Base-by-base conservation (phyloP, 73 alveolate species). In the Paramecium sexaurelia region DNA sequence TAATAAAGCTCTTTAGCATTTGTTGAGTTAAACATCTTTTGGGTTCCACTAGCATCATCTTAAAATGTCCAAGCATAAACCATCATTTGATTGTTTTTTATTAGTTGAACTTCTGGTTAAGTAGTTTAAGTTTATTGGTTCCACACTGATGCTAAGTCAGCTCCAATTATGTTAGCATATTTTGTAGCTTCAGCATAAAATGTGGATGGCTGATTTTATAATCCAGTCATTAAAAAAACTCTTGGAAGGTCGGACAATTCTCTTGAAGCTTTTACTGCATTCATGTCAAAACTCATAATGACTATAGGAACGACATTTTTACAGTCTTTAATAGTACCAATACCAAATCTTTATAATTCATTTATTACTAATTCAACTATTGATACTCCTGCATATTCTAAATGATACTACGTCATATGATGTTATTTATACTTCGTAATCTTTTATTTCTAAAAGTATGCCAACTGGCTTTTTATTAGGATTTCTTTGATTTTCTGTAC, bases 41-140 rank as follows among this genome's bases (percentile, higher is more conserved):
- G 29, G 3, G 68, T 39, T 22, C 75, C 36, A 37, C n/a, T 22
- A 19, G 13, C 22, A 78, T 78, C 90, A 45, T 78, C 90, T 22
- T 78, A 43, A 6, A 78, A 78, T 24, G 90, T 78, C 90, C 90
- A 78, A 37, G 61, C 90, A 41, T 78, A 78, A 22, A 78, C 75
- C 71, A 78, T 29, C 73, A 78, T 41, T 39, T 32, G 10, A 29
- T 37, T 26, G 13, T 78, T 32, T 43, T 33, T 78, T 8, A 78
- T 78, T 2, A 37, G 33, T 78, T 43, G 6, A 37, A 78, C 68
- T 41, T 41, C 73, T 41, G 68, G 68, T 37, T 39, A 24, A 11
- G 40, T 32, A 17, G 41, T 9, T 24, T 78, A 78, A 0, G 68
- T 78, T 17, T 22, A 9, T 78, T n/a, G 33, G 41, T 78, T 39